These are phyloP conservation scores for Colletotrichum endophyticum DNA, from an alignment of 2,329 filamentous ascomycete species.

Conservation along the genomic window DNA sequence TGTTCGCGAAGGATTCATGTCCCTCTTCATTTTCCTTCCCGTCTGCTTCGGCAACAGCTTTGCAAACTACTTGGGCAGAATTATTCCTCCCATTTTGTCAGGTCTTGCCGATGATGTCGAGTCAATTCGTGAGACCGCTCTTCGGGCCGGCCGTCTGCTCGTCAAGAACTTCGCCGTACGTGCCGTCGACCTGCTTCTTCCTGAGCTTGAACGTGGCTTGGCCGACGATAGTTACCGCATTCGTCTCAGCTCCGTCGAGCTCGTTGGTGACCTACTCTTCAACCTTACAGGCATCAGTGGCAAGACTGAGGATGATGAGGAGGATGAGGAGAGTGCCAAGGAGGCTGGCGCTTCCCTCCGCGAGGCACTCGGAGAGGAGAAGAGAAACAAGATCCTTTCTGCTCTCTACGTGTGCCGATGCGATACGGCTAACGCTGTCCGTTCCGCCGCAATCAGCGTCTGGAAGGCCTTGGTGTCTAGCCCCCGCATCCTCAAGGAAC, in stretches of 20 bases:
- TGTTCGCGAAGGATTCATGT: constrained; percentile 98
- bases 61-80: constrained; percentile 90
- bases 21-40: constrained; percentile 97
- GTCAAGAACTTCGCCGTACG: constrained; percentile 99
- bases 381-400: constrained; percentile 96
- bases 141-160: constrained; percentile 89
- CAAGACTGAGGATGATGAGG: constrained; percentile 76
- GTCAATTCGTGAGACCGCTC: constrained; percentile 94
- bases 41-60: constrained; percentile 99
- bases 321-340: constrained; percentile 76
- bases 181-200: constrained; percentile 90
- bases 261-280: constrained; percentile 96
- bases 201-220: constrained; percentile 92
- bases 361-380: constrained; percentile 93
- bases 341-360: constrained; percentile 93
- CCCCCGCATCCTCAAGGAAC: constrained; percentile 90
- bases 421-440: constrained; percentile 92
- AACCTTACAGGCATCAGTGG: constrained; percentile 94
- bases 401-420: constrained; percentile 96
- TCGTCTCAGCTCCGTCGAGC: constrained; percentile 95
- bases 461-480: constrained; percentile 97
- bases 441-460: constrained; percentile 86
- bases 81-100: constrained; percentile 93
- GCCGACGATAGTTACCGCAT: constrained; percentile 99
- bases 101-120: constrained; percentile 96